These are phyloP conservation scores for Rhodotorula toruloides DNA, from an alignment of 768 basidiomycete genomes.

Conservation along the genomic window DNA sequence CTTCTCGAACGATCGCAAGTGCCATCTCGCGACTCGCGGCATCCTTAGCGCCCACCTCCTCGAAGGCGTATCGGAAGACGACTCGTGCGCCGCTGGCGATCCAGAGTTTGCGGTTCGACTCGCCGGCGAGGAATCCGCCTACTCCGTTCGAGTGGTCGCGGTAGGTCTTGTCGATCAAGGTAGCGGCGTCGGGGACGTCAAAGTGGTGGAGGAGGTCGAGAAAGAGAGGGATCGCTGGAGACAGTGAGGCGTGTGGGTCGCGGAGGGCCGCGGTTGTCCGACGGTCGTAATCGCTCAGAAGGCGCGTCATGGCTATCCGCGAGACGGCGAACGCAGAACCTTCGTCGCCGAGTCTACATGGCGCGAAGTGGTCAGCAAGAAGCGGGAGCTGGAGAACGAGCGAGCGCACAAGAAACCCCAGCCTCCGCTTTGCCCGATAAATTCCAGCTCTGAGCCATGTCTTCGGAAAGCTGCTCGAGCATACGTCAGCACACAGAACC, in stretches of 20 bases:
- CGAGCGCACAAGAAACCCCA: conserved; percentile 45
- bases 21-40: conserved; percentile 33
- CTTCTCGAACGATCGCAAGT: conserved; percentile 32
- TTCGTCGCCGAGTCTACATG: conserved; percentile 44
- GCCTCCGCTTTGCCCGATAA: conserved; percentile 41
- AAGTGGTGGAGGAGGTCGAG: conserved; percentile 41
- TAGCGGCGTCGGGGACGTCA: conserved; percentile 37
- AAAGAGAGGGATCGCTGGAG: conserved; percentile 32
- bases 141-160: conserved; percentile 16
- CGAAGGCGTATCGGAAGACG: conserved; percentile 43
- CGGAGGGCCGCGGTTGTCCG: conserved; percentile 30
- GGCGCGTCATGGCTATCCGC: conserved; percentile 41
- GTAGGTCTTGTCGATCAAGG: conserved; percentile 40
- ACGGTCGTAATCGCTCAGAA: conserved; percentile 41
- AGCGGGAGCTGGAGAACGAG: no score
- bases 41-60: not conserved
- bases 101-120: conserved; percentile 42
- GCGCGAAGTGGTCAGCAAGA: not conserved
- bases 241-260: not conserved
- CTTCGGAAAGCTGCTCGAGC: conserved; percentile 36
- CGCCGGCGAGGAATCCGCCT: conserved; percentile 36
- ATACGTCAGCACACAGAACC: no score
- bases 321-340: conserved; percentile 45
- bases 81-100: conserved; percentile 43
- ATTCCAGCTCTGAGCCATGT: conserved; percentile 24